These are phyloP conservation scores for Knoxdaviesia capensis DNA, from an alignment of 2,329 filamentous ascomycete species.

Conservation along the genomic window DNA sequence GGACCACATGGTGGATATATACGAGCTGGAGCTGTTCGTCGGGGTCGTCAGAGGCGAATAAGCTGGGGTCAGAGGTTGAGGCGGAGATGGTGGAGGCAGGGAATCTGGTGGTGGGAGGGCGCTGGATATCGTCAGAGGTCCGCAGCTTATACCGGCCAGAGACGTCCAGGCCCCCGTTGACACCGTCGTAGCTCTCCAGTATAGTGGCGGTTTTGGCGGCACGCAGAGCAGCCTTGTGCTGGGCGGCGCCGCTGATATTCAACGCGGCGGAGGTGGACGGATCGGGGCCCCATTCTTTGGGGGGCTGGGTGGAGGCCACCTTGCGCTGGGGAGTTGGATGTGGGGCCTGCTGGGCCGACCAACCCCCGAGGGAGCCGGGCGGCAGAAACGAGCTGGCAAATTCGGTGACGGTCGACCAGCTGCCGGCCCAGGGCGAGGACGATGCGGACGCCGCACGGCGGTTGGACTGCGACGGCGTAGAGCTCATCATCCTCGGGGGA, in stretches of 20 bases:
- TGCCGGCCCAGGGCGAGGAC: background rate
- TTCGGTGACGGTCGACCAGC: slow-evolving; percentile 5
- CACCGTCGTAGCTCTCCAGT: slow-evolving; percentile 38
- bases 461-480: too few species aligned
- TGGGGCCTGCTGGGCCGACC: background rate
- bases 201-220: slow-evolving; percentile 37
- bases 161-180: slow-evolving; percentile 35
- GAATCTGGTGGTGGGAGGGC: background rate
- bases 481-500: background rate
- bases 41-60: slow-evolving; percentile 4
- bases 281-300: slow-evolving; percentile 26
- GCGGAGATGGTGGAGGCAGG: too few species aligned
- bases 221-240: slow-evolving; percentile 32
- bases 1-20: slow-evolving; percentile 72
- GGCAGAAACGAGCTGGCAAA: slow-evolving; percentile 3
- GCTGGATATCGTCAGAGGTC: slow-evolving; percentile 41
- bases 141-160: slow-evolving; percentile 40
- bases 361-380: background rate
- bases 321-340: background rate
- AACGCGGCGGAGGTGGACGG: slow-evolving; percentile 25
- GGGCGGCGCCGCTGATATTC: slow-evolving; percentile 29
- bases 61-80: too few species aligned
- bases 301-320: background rate
- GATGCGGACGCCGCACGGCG: too few species aligned
- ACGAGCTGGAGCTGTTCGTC: slow-evolving; percentile 55